These are phyloP conservation scores for Rhododendron kiyosumense DNA, from an alignment of 148 eudicot species.

Conservation along the genomic window DNA sequence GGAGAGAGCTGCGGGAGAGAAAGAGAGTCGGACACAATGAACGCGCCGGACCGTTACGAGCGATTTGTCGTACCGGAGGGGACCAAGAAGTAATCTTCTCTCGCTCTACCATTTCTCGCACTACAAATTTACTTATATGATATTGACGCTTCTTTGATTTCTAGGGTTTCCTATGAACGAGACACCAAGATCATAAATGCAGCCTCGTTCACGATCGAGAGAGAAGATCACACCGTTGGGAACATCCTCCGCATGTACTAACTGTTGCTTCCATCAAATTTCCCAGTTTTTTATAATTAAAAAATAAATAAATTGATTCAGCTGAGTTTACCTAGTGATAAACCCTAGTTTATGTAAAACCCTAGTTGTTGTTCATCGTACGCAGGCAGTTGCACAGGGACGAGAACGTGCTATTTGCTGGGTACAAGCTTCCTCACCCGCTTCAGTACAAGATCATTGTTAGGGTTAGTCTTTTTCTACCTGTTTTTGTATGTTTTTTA, in stretches of 20 bases:
- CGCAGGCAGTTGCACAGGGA: conserved; percentile 94
- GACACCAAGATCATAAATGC: conserved; percentile 97
- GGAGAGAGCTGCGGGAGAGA: neutral
- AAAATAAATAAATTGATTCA: neutral
- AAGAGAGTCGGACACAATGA: conserved; percentile 38
- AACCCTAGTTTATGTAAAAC: conserved; percentile 3
- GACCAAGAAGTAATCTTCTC: conserved; percentile 55
- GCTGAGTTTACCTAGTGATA: neutral
- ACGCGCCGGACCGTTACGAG: conserved; percentile 98
- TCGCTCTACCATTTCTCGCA: neutral
- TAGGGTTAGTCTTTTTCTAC: conserved; percentile 48
- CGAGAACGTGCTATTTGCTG: conserved; percentile 84
- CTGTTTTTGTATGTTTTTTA: neutral
- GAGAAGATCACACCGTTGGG: conserved; percentile 97
- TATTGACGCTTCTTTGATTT: neutral
- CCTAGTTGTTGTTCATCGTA: conserved; percentile 2
- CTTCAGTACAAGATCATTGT: conserved; percentile 95
- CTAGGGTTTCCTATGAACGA: conserved; percentile 90
- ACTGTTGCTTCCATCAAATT: neutral
- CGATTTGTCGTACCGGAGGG: conserved; percentile 98
- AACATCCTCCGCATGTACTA: conserved; percentile 85
- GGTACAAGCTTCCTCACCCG: conserved; percentile 98
- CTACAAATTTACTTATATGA: neutral
- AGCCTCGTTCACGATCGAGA: conserved; percentile 86
- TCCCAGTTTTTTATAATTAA: neutral